Evolutionary conservation across 371 early-diverging fungal genomes (phyloP).

Genomic region (Mucor lusitanicus): DNA sequence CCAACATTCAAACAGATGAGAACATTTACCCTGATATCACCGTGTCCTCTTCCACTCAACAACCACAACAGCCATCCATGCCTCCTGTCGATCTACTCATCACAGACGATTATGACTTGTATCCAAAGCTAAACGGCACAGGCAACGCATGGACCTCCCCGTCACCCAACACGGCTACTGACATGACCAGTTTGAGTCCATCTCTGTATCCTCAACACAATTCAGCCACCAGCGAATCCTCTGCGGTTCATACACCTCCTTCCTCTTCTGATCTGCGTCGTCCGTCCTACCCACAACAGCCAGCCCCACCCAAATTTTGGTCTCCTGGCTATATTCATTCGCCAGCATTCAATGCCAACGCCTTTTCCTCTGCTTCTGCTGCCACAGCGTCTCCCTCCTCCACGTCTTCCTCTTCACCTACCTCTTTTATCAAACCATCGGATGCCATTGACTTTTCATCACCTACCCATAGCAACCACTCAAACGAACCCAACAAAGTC

Average conservation of each 20-base stretch:
- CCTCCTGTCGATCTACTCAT: not conserved
- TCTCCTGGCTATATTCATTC: slow-evolving; percentile 20
- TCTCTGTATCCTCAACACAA: slow-evolving; percentile 6
- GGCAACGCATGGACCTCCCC: slow-evolving; percentile 5
- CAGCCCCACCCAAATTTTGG: slow-evolving; percentile 12
- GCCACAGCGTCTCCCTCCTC: not conserved
- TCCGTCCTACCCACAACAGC: not conserved
- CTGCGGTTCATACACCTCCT: slow-evolving; percentile 16
- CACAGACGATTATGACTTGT: slow-evolving; percentile 14
- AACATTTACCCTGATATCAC: slow-evolving; percentile 25
- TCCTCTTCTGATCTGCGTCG: not conserved
- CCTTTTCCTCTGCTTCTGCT: not conserved
- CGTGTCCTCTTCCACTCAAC: not conserved
- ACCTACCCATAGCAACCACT: not conserved
- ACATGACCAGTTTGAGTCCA: not conserved
- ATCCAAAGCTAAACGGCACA: slow-evolving; percentile 15
- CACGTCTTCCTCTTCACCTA: not conserved
- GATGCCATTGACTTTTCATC: slow-evolving; percentile 17
- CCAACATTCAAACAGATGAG: slow-evolving; percentile 41
- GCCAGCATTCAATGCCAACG: not conserved
- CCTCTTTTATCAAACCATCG: slow-evolving; percentile 12
- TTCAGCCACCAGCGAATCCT: slow-evolving; percentile 6
- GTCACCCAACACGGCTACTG: not conserved
- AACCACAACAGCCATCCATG: not conserved
- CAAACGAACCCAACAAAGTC: slow-evolving; percentile 4